Conservation (phyloP, 2,329 filamentous ascomycete species). For the Clonostachys solani region DNA sequence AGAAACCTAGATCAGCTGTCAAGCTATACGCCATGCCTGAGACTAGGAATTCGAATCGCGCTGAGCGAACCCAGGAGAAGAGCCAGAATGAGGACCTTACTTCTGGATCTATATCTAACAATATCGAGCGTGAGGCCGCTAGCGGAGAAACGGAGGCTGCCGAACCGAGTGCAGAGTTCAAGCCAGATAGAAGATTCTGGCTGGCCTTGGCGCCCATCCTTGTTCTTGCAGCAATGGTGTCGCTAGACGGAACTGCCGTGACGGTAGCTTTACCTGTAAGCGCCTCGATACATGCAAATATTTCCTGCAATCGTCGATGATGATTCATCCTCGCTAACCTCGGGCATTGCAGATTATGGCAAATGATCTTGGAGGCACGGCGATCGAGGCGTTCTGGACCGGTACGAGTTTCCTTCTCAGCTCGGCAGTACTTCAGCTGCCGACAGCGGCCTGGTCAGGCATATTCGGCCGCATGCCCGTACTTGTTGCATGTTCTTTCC, state of each 20-base stretch:
- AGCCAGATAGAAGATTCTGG: neutral
- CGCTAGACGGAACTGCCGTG: neutral
- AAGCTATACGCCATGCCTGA: too few species aligned
- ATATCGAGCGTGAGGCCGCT: too few species aligned
- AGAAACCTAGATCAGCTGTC: too few species aligned
- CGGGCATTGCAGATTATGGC: neutral
- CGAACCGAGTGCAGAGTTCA: neutral
- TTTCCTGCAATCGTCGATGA: too few species aligned
- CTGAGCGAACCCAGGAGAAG: too few species aligned
- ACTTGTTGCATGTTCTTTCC: constrained; percentile 28
- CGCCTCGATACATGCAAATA: neutral
- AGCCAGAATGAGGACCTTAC: too few species aligned
- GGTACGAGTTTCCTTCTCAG: constrained; percentile 37
- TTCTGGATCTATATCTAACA: too few species aligned
- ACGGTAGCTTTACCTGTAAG: neutral
- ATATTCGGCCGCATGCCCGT: constrained; percentile 44
- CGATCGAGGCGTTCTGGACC: constrained; percentile 64
- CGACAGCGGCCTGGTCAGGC: constrained; percentile 40
- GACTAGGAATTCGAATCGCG: too few species aligned
- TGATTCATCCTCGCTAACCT: too few species aligned
- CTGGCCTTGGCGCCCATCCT: neutral
- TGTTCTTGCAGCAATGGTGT: neutral
- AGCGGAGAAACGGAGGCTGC: too few species aligned
- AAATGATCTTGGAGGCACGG: constrained; percentile 10
- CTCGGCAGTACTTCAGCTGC: constrained; percentile 33